Base-by-base conservation (phyloP, 352 stramenopile species). In the Globisporangium ultimum region DNA sequence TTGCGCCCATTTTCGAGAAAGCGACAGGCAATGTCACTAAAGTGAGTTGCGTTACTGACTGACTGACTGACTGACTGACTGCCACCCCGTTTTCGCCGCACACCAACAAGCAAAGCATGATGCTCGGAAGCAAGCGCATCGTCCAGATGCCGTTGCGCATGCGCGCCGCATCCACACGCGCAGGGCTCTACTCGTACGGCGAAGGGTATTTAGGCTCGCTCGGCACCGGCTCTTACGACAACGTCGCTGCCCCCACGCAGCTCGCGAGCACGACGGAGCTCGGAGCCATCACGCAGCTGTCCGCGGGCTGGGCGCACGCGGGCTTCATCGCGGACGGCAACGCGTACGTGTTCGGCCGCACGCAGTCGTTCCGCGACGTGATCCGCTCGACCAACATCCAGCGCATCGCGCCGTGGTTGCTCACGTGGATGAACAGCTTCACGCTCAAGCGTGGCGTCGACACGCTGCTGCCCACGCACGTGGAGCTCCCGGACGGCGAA, bases 341-440 rank as follows among this genome's bases (percentile, higher is more conserved):
- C 28, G 85, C 80, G 34, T 93, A 80, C 53, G 71, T 89, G 46
- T 95, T 79, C 55, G 85, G 85, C 34, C 85, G 83, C 47, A 89
- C 85, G 36, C 80, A 91, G 60, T 92, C 84, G 54, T 95, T 95
- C 58, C 78, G 80, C 32, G 84, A 93, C 49, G 85, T 95, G 40
- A 91, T 95, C 58, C 79, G 85, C 9, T 71, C 81, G 20, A 95
- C 83, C 48, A 93, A 93, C 65, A 92, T 95, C 66, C 77, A 92
- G 58, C 85, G 85, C 24, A 64, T 93, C 38, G 71, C 84, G 48
- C 85, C 85, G 54, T 83, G 75, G 64, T 66, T 95, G 50, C 69
- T 93, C 36, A 63, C 61, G 46, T 78, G 70, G 67, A 82, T 91
- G 57, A 95, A 92, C 67, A 77, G 46, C 50, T 87, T 95, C 61